Conservation (phyloP, 257 asterid genomes). For the Jacaranda copaia region DNA sequence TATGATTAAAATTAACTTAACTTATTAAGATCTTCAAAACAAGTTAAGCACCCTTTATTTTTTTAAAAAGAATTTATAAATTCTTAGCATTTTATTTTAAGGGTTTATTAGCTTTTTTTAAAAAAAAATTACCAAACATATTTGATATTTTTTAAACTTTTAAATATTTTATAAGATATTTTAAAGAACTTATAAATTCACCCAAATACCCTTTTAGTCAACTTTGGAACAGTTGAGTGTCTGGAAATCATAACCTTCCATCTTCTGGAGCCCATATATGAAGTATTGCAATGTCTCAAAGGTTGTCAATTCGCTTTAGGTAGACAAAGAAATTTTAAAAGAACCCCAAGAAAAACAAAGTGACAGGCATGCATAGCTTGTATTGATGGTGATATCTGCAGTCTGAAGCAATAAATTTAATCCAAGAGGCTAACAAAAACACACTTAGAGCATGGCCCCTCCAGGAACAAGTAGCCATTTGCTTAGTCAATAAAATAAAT, state of each 20-base stretch:
- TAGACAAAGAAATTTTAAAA: not conserved
- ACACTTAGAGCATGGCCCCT: slow-evolving; percentile 34
- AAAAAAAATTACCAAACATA: too few species aligned
- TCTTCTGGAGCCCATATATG: not conserved
- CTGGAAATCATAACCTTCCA: not conserved
- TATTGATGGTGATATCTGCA: slow-evolving; percentile 28
- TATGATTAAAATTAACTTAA: too few species aligned
- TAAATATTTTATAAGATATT: too few species aligned
- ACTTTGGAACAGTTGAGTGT: too few species aligned
- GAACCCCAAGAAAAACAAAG: not conserved
- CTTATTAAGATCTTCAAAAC: too few species aligned
- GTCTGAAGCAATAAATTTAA: slow-evolving; percentile 9
- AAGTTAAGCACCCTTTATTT: too few species aligned
- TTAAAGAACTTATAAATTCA: too few species aligned
- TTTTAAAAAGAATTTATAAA: too few species aligned
- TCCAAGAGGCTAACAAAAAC: slow-evolving; percentile 7
- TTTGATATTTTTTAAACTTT: too few species aligned
- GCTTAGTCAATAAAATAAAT: slow-evolving; percentile 35
- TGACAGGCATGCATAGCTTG: slow-evolving; percentile 23
- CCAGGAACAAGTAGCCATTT: slow-evolving; percentile 29
- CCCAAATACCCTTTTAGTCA: too few species aligned
- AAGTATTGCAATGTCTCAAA: not conserved
- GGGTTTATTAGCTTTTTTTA: too few species aligned
- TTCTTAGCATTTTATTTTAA: too few species aligned
- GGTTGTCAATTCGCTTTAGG: not conserved